phyloP scores from a whole-genome alignment of 2,329 filamentous ascomycete genomes.

The Juglanconis juglandina region DNA sequence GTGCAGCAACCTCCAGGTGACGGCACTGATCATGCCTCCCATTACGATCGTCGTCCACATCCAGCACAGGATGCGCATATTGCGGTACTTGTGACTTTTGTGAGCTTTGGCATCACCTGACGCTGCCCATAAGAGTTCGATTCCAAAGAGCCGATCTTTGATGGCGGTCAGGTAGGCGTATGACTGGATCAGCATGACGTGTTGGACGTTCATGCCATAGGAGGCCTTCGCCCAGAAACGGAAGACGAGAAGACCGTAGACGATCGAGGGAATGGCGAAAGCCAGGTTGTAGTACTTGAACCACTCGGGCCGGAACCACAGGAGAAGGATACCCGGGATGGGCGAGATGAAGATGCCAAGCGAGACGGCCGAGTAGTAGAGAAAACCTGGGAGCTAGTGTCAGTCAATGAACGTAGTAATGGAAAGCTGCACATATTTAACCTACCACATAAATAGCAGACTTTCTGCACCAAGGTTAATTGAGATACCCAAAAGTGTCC shows the following conservation, averaged over 20 bases:
- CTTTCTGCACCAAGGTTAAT: constrained; percentile 36
- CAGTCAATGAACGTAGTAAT: accelerated
- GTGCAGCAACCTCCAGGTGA: constrained; percentile 31
- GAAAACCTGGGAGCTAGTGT: constrained; percentile 23
- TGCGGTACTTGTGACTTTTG: constrained; percentile 40
- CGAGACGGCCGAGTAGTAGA: constrained; percentile 39
- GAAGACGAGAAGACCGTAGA: constrained; percentile 37
- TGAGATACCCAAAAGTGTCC: constrained; percentile 38
- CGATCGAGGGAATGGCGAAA: constrained; percentile 37
- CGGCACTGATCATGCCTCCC: constrained; percentile 32
- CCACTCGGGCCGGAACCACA: constrained; percentile 36
- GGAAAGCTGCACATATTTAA: background rate
- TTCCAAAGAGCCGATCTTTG: constrained; percentile 38
- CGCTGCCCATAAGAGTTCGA: constrained; percentile 37
- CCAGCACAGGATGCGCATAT: constrained; percentile 39
- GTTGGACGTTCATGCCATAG: constrained; percentile 41
- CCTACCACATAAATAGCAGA: constrained; percentile 39
- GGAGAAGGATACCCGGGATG: constrained; percentile 37
- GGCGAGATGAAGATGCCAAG: constrained; percentile 38
- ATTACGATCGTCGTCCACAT: constrained; percentile 33
- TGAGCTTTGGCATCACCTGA: constrained; percentile 37
- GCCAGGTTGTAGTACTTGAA: constrained; percentile 43
- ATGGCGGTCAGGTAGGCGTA: constrained; percentile 41
- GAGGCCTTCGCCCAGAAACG: constrained; percentile 37
- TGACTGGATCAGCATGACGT: constrained; percentile 38